phyloP scores from a whole-genome alignment of 2,329 filamentous ascomycete genomes.

The Zopfia rhizophila region DNA sequence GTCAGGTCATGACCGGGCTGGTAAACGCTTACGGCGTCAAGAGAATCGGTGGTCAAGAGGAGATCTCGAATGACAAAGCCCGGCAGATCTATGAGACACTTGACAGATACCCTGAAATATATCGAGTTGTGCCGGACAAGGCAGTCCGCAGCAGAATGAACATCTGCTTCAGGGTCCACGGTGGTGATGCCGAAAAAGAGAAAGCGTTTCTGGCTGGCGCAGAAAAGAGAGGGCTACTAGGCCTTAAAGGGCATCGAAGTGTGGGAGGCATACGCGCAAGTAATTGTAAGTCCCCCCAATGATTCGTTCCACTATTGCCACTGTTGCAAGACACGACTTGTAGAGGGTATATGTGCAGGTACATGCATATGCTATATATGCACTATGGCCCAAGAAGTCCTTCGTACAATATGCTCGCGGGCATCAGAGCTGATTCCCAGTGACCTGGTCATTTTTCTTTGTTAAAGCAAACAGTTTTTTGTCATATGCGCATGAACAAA shows the following conservation, averaged over 20 bases:
- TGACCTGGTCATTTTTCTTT: background rate
- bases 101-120: constrained; percentile 78
- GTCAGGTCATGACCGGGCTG: constrained; percentile 84
- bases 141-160: constrained; percentile 88
- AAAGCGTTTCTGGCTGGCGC: constrained; percentile 82
- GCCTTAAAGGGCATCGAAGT: constrained; percentile 87
- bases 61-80: constrained; percentile 78
- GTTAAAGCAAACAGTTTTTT: constrained; percentile 1
- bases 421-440: constrained; percentile 1
- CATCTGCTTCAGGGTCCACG: constrained; percentile 85
- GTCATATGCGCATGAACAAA: constrained; percentile 25
- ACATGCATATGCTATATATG: constrained; percentile 25
- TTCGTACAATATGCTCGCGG: background rate
- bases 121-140: constrained; percentile 81
- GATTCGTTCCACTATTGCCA: constrained; percentile 9
- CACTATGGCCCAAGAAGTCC: constrained; percentile 14
- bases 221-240: constrained; percentile 74
- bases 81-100: constrained; percentile 78
- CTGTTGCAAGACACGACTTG: constrained; percentile 9
- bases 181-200: constrained; percentile 75
- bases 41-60: constrained; percentile 81
- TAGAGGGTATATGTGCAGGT: constrained; percentile 24
- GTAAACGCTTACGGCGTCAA: constrained; percentile 70
- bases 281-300: constrained; percentile 68
- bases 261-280: constrained; percentile 86